Conservation (phyloP, 495 filamentous ascomycete species). For the Lichenothelia convexa region DNA sequence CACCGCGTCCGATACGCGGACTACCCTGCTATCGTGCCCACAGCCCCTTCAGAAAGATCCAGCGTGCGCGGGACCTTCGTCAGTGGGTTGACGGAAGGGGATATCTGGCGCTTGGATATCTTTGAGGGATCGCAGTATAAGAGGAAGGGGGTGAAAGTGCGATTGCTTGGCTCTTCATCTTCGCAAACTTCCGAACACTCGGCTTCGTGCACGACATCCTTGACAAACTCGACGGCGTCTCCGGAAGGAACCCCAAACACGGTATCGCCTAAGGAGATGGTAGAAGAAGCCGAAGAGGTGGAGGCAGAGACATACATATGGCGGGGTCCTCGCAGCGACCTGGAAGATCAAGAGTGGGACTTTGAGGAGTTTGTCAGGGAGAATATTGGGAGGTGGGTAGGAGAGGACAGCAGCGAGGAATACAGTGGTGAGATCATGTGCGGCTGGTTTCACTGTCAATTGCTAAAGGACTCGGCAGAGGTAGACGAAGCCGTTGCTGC, state of each 20-base stretch:
- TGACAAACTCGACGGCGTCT: constrained; percentile 6
- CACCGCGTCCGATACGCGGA: constrained; percentile 48
- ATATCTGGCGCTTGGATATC: constrained; percentile 56
- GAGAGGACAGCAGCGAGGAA: constrained; percentile 18
- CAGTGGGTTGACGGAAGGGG: constrained; percentile 56
- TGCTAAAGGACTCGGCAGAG: constrained; percentile 9
- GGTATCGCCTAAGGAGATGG: constrained; percentile 18
- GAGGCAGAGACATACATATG: constrained; percentile 67
- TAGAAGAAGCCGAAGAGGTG: constrained; percentile 33
- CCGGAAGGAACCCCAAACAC: constrained; percentile 5
- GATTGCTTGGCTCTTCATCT: too few relatives aligned
- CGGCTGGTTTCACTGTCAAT: constrained; percentile 6
- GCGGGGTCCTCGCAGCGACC: constrained; percentile 21
- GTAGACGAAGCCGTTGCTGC: constrained; percentile 20
- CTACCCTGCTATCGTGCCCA: constrained; percentile 66
- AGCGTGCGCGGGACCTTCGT: constrained; percentile 68
- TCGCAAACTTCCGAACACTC: too few relatives aligned
- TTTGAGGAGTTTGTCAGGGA: constrained; percentile 28
- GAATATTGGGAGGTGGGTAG: constrained; percentile 19
- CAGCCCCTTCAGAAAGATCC: constrained; percentile 4
- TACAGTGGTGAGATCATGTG: constrained; percentile 18
- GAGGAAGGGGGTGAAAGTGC: constrained; percentile 38
- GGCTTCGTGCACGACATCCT: constrained; percentile 30
- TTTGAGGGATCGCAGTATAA: constrained; percentile 72
- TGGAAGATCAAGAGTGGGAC: constrained; percentile 69